Evolutionary conservation across 2,329 filamentous ascomycete genomes (phyloP), one percentile per base, ranked within the genome.

Genomic region (Laburnicola sp.): DNA sequence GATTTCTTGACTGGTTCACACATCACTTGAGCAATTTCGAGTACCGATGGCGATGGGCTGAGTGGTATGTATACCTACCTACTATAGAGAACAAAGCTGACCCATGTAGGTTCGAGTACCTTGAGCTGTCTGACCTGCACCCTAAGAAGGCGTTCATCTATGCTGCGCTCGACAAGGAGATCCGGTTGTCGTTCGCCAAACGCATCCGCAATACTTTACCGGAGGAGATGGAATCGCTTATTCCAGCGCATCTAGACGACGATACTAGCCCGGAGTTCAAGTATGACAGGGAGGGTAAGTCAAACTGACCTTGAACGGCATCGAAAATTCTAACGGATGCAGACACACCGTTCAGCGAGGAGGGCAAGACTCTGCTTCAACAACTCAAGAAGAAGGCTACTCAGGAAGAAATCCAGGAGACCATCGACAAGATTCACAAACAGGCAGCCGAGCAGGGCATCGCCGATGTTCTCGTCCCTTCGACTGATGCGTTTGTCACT

Each of bases 11-110:
- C 71, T 99, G 94, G 94, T 99, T 99, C 69, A 84, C 93, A 16
- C 94, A 99, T 72, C 94, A 99, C 76, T 77, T 99, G 60, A 97
- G 92, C 76, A 99, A 99, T 76, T 99, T 99, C 70, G 94, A 96
- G 46, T 99, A 97, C 71, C 94, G 94, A 7, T 99, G 94, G 94
- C 97, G 97, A 75, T 99, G 94, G 94, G 87, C 88, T 11, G 94
- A 99, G 76, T 99, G 94, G 94, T 84, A 73, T 63, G 79, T 75
- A 7, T 4, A 16, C 6, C n/a, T 6, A 7, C 22, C 9, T 27
- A 28, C 2, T 21, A 10, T 2, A 16, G 3, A 10, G 1, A 6
- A 22, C 6, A 8, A 16, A 42, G 45, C 61, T 64, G 59, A 67
- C 27, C 4, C 2, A 32, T 28, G 30, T 41, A 86, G 83, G 83